These are phyloP conservation scores for Coniosporium apollinis DNA, from an alignment of 495 filamentous ascomycete species.

Conservation along the genomic window DNA sequence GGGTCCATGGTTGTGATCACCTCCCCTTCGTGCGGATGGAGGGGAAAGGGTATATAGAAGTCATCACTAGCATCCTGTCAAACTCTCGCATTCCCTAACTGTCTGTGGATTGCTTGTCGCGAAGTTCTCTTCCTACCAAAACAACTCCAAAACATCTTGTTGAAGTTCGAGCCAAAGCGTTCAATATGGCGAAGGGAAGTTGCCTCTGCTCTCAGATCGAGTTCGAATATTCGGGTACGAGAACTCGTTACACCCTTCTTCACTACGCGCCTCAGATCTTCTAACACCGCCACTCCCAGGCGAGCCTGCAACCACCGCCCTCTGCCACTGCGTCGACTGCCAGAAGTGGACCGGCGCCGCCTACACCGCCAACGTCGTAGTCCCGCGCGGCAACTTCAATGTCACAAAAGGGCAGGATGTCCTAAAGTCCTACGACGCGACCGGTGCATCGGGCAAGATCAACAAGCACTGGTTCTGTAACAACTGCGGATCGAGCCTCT, in stretches of 20 bases:
- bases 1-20: no score
- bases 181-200: conserved; percentile 2
- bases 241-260: not conserved
- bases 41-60: no score
- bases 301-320: conserved; percentile 12
- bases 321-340: conserved; percentile 34
- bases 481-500: conserved; percentile 28
- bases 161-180: no score
- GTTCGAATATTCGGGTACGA: conserved; percentile 3
- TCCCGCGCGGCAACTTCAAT: conserved; percentile 25
- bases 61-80: no score
- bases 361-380: conserved; percentile 32
- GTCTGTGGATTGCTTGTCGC: no score
- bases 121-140: no score
- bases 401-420: conserved; percentile 17
- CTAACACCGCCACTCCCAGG: not conserved
- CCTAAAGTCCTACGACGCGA: conserved; percentile 24
- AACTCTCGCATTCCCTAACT: no score
- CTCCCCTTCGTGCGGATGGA: no score
- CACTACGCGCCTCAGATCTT: not conserved
- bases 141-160: no score
- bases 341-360: conserved; percentile 34
- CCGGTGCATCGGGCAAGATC: conserved; percentile 27
- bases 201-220: conserved; percentile 2
- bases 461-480: conserved; percentile 35